Percentiles rank a stretch among this genome's conserved stretches.
Evolutionary conservation across 768 basidiomycete genomes (phyloP).

Genomic region (Trametes maxima): DNA sequence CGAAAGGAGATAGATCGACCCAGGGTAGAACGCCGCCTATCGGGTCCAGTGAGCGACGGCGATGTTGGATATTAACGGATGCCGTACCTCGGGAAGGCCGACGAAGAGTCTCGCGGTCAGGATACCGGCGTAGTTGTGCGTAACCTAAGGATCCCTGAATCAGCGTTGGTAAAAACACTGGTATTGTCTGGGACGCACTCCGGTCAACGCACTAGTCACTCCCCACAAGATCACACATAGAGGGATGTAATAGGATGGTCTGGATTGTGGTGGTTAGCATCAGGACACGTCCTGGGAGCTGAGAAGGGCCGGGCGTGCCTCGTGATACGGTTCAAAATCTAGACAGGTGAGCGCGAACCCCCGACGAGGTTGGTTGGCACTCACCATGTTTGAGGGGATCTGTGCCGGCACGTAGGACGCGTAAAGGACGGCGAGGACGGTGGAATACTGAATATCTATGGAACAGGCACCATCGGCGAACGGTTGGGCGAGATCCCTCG

Average conservation of each 20-base stretch:
- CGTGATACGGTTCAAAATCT: constrained; percentile 59
- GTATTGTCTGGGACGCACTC: constrained; percentile 40
- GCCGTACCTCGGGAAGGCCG: constrained; percentile 56
- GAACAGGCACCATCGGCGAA: neutral
- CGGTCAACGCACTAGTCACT: constrained; percentile 61
- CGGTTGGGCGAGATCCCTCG: neutral
- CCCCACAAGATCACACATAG: constrained; percentile 65
- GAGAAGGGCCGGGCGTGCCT: constrained; percentile 37
- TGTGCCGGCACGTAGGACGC: constrained; percentile 66
- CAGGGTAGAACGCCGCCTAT: constrained; percentile 67
- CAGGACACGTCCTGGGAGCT: too few species aligned
- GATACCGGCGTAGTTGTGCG: constrained; percentile 56
- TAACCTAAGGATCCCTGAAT: constrained; percentile 41
- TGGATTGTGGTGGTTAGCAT: constrained; percentile 23
- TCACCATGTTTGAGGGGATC: constrained; percentile 68
- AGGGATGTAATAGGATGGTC: constrained; percentile 66
- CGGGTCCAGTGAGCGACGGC: neutral
- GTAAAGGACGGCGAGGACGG: constrained; percentile 54
- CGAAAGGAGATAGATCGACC: constrained; percentile 44
- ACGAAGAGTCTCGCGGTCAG: constrained; percentile 61
- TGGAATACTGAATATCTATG: constrained; percentile 54
- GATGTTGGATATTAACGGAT: neutral
- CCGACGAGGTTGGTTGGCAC: constrained; percentile 5
- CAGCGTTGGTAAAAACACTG: neutral
- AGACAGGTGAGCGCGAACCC: neutral